These are phyloP conservation scores for Creolimax fragrantissima DNA, from an alignment of 78 protist genomes.

Conservation along the genomic window DNA sequence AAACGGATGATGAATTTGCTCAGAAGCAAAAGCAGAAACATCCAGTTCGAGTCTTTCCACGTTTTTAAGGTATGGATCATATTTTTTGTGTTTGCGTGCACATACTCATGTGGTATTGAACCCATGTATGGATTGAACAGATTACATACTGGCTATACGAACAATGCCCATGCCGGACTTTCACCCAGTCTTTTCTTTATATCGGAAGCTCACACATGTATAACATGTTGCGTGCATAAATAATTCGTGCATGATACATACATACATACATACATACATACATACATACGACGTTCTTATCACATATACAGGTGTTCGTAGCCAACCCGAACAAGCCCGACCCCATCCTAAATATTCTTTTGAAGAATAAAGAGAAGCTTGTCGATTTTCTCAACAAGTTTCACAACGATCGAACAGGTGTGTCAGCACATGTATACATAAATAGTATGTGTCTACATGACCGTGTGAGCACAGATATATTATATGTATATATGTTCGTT, in stretches of 20 bases:
- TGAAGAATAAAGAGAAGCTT: conserved; percentile 72
- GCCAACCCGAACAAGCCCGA: conserved; percentile 92
- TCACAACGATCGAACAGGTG: conserved; percentile 63
- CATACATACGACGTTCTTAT: neutral
- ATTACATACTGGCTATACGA: neutral
- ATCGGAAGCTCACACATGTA: neutral
- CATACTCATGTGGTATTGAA: neutral
- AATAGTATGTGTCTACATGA: neutral
- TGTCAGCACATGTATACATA: no score
- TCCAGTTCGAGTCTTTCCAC: conserved; percentile 96
- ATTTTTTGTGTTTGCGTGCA: neutral
- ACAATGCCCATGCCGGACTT: neutral
- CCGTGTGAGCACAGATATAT: neutral
- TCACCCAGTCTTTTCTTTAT: neutral
- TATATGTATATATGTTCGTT: neutral
- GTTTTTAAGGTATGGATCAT: conserved; percentile 80
- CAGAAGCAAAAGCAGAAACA: conserved; percentile 57
- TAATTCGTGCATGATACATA: neutral
- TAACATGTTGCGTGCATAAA: neutral
- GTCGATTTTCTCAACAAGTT: conserved; percentile 71
- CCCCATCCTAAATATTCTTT: conserved; percentile 63
- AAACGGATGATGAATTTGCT: conserved; percentile 86
- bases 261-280: neutral
- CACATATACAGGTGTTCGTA: conserved; percentile 73
- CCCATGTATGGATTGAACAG: neutral